A percentile compares a stretch with the other conserved stretches of the same genome.
phyloP scores from a whole-genome alignment of 2,329 filamentous ascomycete species.

The Cordyceps farinosa region DNA sequence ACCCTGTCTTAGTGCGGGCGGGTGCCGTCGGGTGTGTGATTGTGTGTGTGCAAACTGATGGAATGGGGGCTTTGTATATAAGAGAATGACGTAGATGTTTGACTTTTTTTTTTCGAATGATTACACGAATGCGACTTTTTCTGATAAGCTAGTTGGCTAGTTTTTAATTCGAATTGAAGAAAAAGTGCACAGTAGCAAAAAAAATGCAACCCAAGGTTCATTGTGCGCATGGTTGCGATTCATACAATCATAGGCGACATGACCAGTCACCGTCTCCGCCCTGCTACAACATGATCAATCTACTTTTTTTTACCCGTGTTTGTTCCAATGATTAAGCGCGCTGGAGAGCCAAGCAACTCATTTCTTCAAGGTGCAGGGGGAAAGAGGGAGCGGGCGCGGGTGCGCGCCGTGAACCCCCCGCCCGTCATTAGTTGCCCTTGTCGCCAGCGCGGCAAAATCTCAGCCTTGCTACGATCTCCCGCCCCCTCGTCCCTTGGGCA shows the following conservation, averaged over 20 bases:
- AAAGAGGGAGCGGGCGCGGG: too few species aligned
- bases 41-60: background rate
- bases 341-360: too few species aligned
- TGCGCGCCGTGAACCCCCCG: too few species aligned
- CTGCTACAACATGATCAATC: background rate
- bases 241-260: background rate
- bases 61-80: background rate
- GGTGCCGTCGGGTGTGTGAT: background rate
- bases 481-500: too few species aligned
- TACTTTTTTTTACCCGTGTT: too few species aligned
- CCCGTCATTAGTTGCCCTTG: too few species aligned
- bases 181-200: background rate
- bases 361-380: too few species aligned
- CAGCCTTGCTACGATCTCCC: too few species aligned
- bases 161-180: too few species aligned
- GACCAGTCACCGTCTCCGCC: background rate
- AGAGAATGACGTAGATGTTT: background rate
- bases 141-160: too few species aligned
- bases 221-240: background rate
- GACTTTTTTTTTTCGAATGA: background rate
- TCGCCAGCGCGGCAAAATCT: too few species aligned
- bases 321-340: too few species aligned
- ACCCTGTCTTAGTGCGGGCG: conserved; percentile 11
- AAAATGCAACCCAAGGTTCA: background rate
- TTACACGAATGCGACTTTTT: background rate